Evolutionary conservation across 2,329 filamentous ascomycete genomes (phyloP).

Genomic region (Elsinoe necatrix): DNA sequence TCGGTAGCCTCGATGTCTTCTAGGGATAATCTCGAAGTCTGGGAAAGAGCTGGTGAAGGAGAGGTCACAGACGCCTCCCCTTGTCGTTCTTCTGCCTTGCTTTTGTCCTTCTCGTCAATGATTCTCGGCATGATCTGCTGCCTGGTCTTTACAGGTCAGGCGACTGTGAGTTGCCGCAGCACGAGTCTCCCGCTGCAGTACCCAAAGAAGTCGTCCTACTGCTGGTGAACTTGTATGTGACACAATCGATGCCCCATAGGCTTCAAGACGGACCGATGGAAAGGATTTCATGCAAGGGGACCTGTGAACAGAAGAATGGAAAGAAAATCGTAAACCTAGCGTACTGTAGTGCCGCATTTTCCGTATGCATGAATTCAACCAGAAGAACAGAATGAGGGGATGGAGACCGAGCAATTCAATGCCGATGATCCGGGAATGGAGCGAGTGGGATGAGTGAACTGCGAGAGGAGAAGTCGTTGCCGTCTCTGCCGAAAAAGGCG

Average conservation of each 20-base stretch:
- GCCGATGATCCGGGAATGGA: constrained; percentile 4
- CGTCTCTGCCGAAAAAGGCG: constrained; percentile 1
- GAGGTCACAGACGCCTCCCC: not conserved
- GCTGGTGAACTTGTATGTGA: too few relatives aligned
- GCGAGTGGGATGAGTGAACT: constrained; percentile 6
- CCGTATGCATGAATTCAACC: not conserved
- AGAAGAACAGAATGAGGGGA: not conserved
- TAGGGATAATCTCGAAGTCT: not conserved
- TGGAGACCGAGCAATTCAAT: not conserved
- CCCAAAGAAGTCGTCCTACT: not conserved
- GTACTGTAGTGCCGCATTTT: constrained; percentile 4
- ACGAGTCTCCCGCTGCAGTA: too few relatives aligned
- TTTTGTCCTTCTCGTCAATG: not conserved
- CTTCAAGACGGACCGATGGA: not conserved
- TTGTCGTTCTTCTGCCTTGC: not conserved
- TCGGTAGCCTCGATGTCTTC: not conserved
- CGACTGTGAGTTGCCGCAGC: too few relatives aligned
- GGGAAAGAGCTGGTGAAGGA: constrained; percentile 1
- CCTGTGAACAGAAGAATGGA: not conserved
- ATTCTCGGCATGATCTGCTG: not conserved
- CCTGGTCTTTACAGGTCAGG: too few relatives aligned
- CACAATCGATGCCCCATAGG: too few relatives aligned
- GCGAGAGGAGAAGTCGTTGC: not conserved
- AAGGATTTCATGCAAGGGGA: not conserved
- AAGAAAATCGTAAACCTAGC: constrained; percentile 1